Evolutionary conservation across 2,329 filamentous ascomycete species (phyloP), one percentile per base, ranked within the genome.

Genomic region (Microcyclosporella mali): DNA sequence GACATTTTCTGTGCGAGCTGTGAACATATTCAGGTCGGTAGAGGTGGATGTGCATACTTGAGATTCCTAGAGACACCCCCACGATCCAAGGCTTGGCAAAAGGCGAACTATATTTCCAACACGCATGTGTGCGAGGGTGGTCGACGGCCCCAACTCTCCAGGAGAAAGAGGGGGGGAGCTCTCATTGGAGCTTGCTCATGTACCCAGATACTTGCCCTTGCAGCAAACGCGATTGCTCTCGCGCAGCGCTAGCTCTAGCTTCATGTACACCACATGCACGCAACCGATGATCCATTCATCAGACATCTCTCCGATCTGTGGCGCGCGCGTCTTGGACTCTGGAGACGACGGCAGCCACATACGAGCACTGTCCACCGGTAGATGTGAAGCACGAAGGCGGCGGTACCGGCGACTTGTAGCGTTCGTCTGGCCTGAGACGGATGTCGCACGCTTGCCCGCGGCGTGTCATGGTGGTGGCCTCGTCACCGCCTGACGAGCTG

Each of bases 171-270:
- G n/a, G 21, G 21, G 21, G 21, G 21, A 25, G 21, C 21, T 25
- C 21, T 25, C 21, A 25, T 25, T 25, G 21, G 21, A 25, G 21
- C 21, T 25, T 25, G 6, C 21, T 6, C 4, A 46, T 31, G 46
- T 52, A 52, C 46, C 39, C 37, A 29, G 40, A 43, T 45, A 49
- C 42, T 28, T 37, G 49, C 50, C 50, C 50, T 52, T 52, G 50
- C 50, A 52, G 40, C 40, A 43, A 37, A 33, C 43, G 37, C 46
- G 46, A 49, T 45, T 47, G 48, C 48, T 51, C 45, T 8, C 38
- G 42, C 46, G 47, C 46, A 46, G n/a, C 21, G 21, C 49, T 52
- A 52, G 43, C 36, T 28, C 32, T 47, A 49, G 50, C 50, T 48
- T 40, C 49, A 50, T 51, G 51, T 49, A 51, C 43, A 50, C 47